These are phyloP conservation scores for Teratosphaeriaceae sp. DNA, from an alignment of 2,329 filamentous ascomycete species.

Conservation along the genomic window DNA sequence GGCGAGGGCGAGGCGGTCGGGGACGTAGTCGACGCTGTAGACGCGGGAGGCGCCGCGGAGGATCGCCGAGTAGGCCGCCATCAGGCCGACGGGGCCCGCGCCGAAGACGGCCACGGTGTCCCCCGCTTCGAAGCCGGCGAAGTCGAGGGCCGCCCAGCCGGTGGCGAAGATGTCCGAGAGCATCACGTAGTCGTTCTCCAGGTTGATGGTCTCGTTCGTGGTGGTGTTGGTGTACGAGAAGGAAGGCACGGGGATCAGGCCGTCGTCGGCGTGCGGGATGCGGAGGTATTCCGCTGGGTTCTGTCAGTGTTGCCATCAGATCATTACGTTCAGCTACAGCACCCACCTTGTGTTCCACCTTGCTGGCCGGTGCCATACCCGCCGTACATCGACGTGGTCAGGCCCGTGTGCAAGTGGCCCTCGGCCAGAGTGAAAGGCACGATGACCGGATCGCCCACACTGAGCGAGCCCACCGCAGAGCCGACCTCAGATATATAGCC, in stretches of 20 bases:
- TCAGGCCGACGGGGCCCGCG: conserved; percentile 48
- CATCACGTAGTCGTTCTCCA: neutral
- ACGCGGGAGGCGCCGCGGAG: conserved; percentile 14
- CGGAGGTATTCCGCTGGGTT: conserved; percentile 9
- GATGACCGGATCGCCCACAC: conserved; percentile 12
- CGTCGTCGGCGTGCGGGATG: conserved; percentile 9
- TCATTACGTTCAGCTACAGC: neutral
- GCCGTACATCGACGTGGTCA: conserved; percentile 6
- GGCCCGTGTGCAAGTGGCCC: conserved; percentile 8
- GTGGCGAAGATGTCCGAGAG: conserved; percentile 18
- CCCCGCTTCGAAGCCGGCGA: conserved; percentile 51
- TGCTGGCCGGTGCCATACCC: conserved; percentile 7
- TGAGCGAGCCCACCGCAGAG: conserved; percentile 3
- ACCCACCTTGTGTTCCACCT: neutral
- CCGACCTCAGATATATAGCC: conserved; percentile 12
- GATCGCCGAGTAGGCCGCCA: conserved; percentile 6
- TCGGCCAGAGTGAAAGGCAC: conserved; percentile 8
- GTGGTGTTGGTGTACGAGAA: neutral
- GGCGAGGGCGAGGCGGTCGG: conserved; percentile 11
- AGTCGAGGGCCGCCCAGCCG: conserved; percentile 49
- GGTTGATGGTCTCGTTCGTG: conserved; percentile 1
- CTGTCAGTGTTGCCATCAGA: neutral
- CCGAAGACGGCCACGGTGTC: conserved; percentile 46
- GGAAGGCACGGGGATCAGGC: conserved; percentile 4
- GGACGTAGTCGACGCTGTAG: conserved; percentile 15